Conservation (phyloP, 2,329 filamentous ascomycete species). For the Sporothrix schenckii region DNA sequence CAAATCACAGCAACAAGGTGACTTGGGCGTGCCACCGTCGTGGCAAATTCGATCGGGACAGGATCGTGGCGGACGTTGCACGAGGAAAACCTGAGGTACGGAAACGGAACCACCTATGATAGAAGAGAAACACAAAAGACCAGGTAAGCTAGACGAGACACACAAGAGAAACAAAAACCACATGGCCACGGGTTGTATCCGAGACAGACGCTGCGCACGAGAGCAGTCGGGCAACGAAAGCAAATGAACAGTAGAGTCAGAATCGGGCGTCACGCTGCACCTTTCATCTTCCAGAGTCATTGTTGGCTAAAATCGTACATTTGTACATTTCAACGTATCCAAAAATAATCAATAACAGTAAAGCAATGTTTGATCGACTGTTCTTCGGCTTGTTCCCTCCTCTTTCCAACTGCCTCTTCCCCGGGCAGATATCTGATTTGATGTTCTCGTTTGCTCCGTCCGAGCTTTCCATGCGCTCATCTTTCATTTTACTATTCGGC, state of each 20-base stretch:
- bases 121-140: background rate
- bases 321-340: background rate
- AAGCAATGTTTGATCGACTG: background rate
- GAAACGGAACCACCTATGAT: too few relatives aligned
- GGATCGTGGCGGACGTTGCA: conserved; percentile 16
- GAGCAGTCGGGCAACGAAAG: background rate
- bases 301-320: background rate
- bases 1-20: background rate
- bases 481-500: background rate
- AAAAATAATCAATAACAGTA: conserved; percentile 5
- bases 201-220: conserved; percentile 30
- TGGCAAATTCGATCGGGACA: conserved; percentile 18
- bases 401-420: background rate
- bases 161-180: conserved; percentile 7
- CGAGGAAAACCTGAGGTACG: background rate
- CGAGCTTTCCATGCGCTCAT: background rate
- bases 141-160: background rate
- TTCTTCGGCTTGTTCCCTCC: background rate
- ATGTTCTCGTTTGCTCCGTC: background rate
- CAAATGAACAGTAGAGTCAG: background rate
- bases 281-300: conserved; percentile 5
- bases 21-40: conserved; percentile 2
- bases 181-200: conserved; percentile 22
- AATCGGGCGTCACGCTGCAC: conserved; percentile 4
- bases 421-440: too few relatives aligned